Conservation (phyloP, 2,329 filamentous ascomycete genomes). For the Periconia sp. region DNA sequence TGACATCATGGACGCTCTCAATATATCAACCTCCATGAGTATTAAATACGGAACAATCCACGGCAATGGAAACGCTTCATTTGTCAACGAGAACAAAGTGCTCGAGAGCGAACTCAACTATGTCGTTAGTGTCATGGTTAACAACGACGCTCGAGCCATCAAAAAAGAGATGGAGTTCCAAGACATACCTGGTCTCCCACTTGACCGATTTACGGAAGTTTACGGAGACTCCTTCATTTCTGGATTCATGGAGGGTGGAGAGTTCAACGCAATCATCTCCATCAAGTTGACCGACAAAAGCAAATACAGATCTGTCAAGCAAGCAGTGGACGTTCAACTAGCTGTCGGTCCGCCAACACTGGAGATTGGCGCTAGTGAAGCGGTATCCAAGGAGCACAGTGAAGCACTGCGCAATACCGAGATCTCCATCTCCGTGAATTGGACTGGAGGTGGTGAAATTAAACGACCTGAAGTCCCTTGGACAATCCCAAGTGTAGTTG, state of each 20-base stretch:
- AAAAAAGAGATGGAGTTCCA: slow-evolving; percentile 26
- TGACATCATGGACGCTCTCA: slow-evolving; percentile 44
- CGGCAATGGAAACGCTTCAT: slow-evolving; percentile 32
- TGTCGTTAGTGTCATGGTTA: slow-evolving; percentile 31
- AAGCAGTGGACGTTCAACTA: slow-evolving; percentile 34
- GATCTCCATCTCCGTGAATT: slow-evolving; percentile 38
- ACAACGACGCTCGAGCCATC: slow-evolving; percentile 22
- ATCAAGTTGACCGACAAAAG: slow-evolving; percentile 36
- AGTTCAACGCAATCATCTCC: slow-evolving; percentile 38
- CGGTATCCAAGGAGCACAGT: slow-evolving; percentile 20
- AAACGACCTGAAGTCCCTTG: slow-evolving; percentile 34
- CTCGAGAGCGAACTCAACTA: slow-evolving; percentile 35
- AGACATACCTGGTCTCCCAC: slow-evolving; percentile 26
- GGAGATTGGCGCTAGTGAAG: slow-evolving; percentile 25
- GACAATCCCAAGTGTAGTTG: slow-evolving; percentile 33
- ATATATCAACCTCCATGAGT: slow-evolving; percentile 41
- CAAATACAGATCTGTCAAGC: slow-evolving; percentile 33
- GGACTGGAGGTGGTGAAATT: slow-evolving; percentile 37
- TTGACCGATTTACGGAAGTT: slow-evolving; percentile 35
- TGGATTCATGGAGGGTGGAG: slow-evolving; percentile 36
- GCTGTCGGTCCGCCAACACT: slow-evolving; percentile 26
- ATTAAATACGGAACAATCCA: slow-evolving; percentile 44
- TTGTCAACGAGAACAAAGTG: slow-evolving; percentile 34
- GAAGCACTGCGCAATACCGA: slow-evolving; percentile 32
- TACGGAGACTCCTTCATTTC: slow-evolving; percentile 39